A percentile compares a stretch with the other conserved stretches of the same genome.
Conservation (phyloP, 768 basidiomycete genomes). For the Coprinellus aureogranulatus region DNA sequence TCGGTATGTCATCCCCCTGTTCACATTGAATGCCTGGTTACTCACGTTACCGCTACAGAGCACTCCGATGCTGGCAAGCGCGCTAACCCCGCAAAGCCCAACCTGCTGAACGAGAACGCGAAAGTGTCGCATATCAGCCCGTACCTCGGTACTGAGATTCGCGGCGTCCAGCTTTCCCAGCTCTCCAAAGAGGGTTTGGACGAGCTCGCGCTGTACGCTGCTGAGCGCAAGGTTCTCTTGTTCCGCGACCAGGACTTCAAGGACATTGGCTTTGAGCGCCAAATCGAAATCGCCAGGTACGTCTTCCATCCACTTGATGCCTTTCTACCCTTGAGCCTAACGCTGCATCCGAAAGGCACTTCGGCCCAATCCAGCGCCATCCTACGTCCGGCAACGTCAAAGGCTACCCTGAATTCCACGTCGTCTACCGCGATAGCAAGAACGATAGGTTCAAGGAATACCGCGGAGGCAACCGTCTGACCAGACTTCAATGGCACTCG, state of each 20-base stretch:
- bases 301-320: background rate
- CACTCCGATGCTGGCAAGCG: constrained; percentile 40
- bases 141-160: constrained; percentile 51
- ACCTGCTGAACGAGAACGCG: constrained; percentile 42
- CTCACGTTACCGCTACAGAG: too few species aligned
- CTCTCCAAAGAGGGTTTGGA: constrained; percentile 51
- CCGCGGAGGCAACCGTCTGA: constrained; percentile 39
- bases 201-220: constrained; percentile 50
- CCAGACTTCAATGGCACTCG: constrained; percentile 50
- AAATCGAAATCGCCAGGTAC: constrained; percentile 50
- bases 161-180: constrained; percentile 52
- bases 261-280: constrained; percentile 49
- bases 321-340: background rate
- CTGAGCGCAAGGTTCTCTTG: constrained; percentile 51
- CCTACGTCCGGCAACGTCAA: constrained; percentile 52
- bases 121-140: constrained; percentile 42
- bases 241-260: constrained; percentile 66
- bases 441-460: constrained; percentile 44
- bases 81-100: constrained; percentile 45
- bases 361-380: constrained; percentile 46
- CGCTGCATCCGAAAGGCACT: constrained; percentile 29
- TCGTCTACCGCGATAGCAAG: constrained; percentile 52
- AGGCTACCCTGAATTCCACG: constrained; percentile 58
- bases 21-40: too few species aligned
- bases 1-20: too few species aligned